Conservation (phyloP, 441 rosid genomes). For the Aquilaria agallochum region DNA sequence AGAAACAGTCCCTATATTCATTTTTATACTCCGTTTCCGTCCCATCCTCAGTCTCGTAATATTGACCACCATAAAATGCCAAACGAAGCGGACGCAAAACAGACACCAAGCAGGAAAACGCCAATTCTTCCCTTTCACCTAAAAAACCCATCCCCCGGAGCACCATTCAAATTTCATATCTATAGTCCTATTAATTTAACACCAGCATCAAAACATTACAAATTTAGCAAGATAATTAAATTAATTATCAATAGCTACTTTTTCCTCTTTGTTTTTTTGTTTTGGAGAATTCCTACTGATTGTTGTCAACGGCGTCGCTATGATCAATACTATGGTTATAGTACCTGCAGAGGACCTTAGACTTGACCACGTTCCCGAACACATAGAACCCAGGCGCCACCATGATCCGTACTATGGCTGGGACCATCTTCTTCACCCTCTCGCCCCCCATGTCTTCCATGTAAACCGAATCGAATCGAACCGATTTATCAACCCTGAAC, state of each 20-base stretch:
- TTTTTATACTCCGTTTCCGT: no score
- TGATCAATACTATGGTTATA: constrained; percentile 21
- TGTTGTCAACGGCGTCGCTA: neutral
- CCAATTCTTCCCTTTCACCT: constrained; percentile 40
- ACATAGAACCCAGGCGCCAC: constrained; percentile 95
- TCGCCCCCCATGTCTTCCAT: constrained; percentile 92
- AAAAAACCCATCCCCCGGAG: constrained; percentile 6
- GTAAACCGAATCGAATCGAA: constrained; percentile 62
- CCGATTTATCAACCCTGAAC: constrained; percentile 64
- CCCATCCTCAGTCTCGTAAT: no score
- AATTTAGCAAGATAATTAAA: no score
- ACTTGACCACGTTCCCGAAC: constrained; percentile 73
- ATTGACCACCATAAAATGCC: no score
- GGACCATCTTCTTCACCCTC: constrained; percentile 48
- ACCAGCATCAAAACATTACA: no score
- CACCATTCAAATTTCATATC: no score
- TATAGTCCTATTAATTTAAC: no score
- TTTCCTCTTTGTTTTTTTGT: no score
- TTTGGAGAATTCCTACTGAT: no score
- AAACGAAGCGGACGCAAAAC: constrained; percentile 1
- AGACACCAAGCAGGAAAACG: constrained; percentile 24
- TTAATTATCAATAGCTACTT: no score
- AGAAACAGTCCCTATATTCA: no score
- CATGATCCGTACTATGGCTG: constrained; percentile 66
- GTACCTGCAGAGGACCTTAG: constrained; percentile 87